phyloP scores from a whole-genome alignment of 306 rosid species.

The Coriaria nepalensis region DNA sequence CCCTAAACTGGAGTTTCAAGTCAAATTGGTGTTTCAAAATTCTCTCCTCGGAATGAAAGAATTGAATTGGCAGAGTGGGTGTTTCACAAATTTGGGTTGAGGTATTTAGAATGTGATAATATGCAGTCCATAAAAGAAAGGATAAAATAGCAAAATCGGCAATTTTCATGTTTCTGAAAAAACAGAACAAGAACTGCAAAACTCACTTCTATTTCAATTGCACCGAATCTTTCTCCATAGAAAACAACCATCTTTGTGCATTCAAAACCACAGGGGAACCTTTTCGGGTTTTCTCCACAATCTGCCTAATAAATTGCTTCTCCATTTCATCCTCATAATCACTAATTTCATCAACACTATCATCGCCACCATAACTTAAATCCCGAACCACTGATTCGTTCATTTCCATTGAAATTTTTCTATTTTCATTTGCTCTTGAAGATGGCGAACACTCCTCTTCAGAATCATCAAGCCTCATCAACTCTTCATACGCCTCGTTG shows the following conservation, averaged over 20 bases:
- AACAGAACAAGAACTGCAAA: no score
- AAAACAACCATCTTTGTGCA: conserved; percentile 45
- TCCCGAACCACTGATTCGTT: conserved; percentile 16
- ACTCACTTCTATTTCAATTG: conserved; percentile 10
- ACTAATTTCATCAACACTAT: conserved; percentile 27
- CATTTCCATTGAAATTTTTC: conserved; percentile 15
- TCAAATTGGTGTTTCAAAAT: no score
- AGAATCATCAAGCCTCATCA: conserved; percentile 32
- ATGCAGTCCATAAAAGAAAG: no score
- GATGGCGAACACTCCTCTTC: conserved; percentile 30
- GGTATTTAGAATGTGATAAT: no score
- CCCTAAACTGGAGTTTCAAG: no score
- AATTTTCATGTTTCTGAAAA: background rate
- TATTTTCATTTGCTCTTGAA: conserved; percentile 14
- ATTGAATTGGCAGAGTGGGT: no score
- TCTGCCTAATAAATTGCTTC: conserved; percentile 54
- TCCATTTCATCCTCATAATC: conserved; percentile 51
- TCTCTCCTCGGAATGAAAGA: no score
- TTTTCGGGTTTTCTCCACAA: conserved; percentile 66
- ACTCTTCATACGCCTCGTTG: conserved; percentile 44
- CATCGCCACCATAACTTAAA: conserved; percentile 14
- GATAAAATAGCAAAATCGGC: no score
- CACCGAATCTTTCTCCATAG: conserved; percentile 31
- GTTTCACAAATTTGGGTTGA: no score
- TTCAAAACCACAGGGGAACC: conserved; percentile 58